A percentile compares a stretch with the other conserved stretches of the same genome.
Evolutionary conservation across 441 rosid genomes (phyloP).

Genomic region (Melastoma candidum): DNA sequence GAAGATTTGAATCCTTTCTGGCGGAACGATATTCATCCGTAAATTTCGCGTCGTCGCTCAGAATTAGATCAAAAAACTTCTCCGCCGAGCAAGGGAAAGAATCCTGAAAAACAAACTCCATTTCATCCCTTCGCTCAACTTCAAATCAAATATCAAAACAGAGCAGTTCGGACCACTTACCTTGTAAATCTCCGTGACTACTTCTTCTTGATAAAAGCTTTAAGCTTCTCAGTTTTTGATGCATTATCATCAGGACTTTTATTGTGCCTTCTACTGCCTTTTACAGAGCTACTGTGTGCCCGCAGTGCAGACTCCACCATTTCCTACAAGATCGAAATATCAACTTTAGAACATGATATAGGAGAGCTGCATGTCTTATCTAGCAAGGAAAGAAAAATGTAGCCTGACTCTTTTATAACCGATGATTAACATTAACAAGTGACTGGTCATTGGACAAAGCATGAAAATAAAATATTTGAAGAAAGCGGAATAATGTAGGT

Average conservation of each 20-base stretch:
- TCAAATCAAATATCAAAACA: no score
- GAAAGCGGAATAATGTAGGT: no score
- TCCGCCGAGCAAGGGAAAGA: slow-evolving; percentile 69
- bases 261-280: slow-evolving; percentile 33
- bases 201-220: slow-evolving; percentile 82
- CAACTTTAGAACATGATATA: neutral
- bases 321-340: slow-evolving; percentile 41
- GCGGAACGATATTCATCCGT: slow-evolving; percentile 53
- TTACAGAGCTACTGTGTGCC: slow-evolving; percentile 90
- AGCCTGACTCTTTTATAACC: no score
- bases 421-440: no score
- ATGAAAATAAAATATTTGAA: no score
- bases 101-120: slow-evolving; percentile 41
- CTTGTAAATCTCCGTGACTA: slow-evolving; percentile 59
- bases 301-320: slow-evolving; percentile 79
- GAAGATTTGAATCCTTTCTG: slow-evolving; percentile 75
- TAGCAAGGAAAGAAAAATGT: no score
- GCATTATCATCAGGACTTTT: slow-evolving; percentile 42
- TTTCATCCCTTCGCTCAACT: neutral
- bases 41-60: slow-evolving; percentile 63
- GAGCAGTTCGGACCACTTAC: slow-evolving; percentile 22
- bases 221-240: slow-evolving; percentile 42
- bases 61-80: slow-evolving; percentile 48
- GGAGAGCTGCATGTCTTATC: no score
- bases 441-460: no score